Conservation (phyloP, 1,284 basidiomycete species). For the Waitea zeae region DNA sequence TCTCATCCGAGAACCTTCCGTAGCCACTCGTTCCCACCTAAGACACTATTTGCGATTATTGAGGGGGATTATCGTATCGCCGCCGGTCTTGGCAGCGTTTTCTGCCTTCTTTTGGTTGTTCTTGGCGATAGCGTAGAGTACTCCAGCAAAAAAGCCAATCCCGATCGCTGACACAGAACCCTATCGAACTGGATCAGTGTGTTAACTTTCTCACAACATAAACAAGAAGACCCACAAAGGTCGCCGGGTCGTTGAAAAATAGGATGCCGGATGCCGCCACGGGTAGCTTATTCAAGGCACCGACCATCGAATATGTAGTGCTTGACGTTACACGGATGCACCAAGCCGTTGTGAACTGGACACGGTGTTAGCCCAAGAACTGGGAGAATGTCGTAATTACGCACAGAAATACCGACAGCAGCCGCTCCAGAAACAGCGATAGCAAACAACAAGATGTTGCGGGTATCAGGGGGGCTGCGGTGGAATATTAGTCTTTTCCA, state of each 20-base stretch:
- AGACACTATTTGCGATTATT: slow-evolving; percentile 26
- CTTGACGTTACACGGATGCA: slow-evolving; percentile 93
- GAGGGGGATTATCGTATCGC: slow-evolving; percentile 33
- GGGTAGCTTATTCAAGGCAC: slow-evolving; percentile 95
- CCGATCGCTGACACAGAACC: slow-evolving; percentile 70
- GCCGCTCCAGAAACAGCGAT: slow-evolving; percentile 94
- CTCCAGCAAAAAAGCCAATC: slow-evolving; percentile 84
- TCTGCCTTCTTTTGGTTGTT: slow-evolving; percentile 71
- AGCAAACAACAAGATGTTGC: slow-evolving; percentile 67
- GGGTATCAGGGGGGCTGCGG: slow-evolving; percentile 66
- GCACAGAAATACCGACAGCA: slow-evolving; percentile 82
- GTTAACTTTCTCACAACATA: neutral
- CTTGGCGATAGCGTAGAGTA: slow-evolving; percentile 83
- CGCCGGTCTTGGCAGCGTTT: slow-evolving; percentile 20
- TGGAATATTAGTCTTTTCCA: slow-evolving; percentile 2
- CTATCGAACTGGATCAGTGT: neutral
- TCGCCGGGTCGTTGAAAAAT: slow-evolving; percentile 86
- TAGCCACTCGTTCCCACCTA: no score
- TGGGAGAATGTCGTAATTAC: no score
- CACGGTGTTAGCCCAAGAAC: neutral
- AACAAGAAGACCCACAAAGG: slow-evolving; percentile 30
- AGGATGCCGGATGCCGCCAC: slow-evolving; percentile 94
- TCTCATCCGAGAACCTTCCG: no score
- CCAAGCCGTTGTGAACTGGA: slow-evolving; percentile 90
- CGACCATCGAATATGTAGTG: slow-evolving; percentile 99